Evolutionary conservation across 2,329 filamentous ascomycete genomes (phyloP).

Genomic region (Ascochyta koolunga): DNA sequence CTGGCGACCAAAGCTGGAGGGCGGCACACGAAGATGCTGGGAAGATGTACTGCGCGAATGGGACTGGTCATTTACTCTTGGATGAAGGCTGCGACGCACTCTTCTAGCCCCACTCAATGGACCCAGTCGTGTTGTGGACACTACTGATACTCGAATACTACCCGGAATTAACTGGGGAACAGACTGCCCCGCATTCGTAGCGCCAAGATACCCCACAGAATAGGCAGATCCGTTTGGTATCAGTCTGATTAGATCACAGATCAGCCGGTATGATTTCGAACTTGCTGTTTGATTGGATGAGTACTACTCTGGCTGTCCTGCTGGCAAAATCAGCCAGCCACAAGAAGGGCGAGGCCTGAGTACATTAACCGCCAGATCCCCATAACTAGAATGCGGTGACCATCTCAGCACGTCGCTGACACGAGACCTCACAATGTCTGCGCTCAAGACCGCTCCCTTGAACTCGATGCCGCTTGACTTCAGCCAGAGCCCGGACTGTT

Average conservation of each 20-base stretch:
- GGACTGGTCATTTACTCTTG: conserved; percentile 45
- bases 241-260: not conserved
- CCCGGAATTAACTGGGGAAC: not conserved
- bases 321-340: not conserved
- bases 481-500: conserved; percentile 16
- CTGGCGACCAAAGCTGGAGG: conserved; percentile 40
- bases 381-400: too few species aligned
- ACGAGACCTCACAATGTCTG: not conserved
- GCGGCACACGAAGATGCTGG: conserved; percentile 39
- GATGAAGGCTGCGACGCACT: conserved; percentile 18
- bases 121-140: not conserved
- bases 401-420: not conserved
- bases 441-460: not conserved
- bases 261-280: not conserved
- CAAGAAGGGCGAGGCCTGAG: not conserved
- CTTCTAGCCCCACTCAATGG: not conserved
- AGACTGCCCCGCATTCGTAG: conserved; percentile 7
- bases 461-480: conserved; percentile 18
- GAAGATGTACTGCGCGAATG: conserved; percentile 45
- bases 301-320: not conserved
- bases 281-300: not conserved
- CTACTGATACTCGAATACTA: conserved; percentile 1
- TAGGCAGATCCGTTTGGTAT: not conserved
- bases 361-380: not conserved
- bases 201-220: conserved; percentile 1